Evolutionary conservation across 257 asterid genomes (phyloP), one percentile per base, ranked within the genome.

Genomic region (Apocynum venetum): DNA sequence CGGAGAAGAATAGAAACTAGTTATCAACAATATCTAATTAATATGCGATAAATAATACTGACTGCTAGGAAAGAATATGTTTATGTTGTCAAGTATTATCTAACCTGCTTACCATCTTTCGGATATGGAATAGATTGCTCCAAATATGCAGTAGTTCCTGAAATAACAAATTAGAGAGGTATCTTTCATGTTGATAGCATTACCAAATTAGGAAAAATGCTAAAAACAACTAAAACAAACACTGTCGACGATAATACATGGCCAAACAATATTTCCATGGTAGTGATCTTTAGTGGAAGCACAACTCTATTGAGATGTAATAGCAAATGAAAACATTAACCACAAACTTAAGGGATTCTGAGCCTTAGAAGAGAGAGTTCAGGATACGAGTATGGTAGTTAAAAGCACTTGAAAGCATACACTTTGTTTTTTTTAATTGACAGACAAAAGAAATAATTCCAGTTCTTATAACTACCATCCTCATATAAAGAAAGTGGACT

Each of bases 91-190:
- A 52, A 19, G 61, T 66, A 77, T 63, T 57, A 25, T 80, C 86
- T 91, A 85, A 93, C 98, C 98, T 89, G 98, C 90, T 93, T 93
- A 84, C 98, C 97, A 79, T 93, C 98, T 86, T 89, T 86, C 43
- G 98, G 98, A 83, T 13, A 91, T 20, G 98, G 98, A 77, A 48
- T 80, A 79, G 98, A 93, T 83, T 93, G 98, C 88, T 93, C 97
- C 74, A 93, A 68, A 83, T 90, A 93, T 60, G 84, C 98, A 76
- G 89, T 84, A 73, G 98, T 91, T 87, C 98, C 98, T 93, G 92
- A 80, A 89, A 80, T 38, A 71, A 65, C 67, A 72, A 83, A 47
- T 57, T 41, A 64, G 74, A 80, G 17, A 79, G 47, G 8, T 35
- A 83, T 53, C 76, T 52, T 76, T 71, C 76, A 77, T 72, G 20